Evolutionary conservation across 2,329 filamentous ascomycete species (phyloP).

Genomic region (Venturia aucupariae): DNA sequence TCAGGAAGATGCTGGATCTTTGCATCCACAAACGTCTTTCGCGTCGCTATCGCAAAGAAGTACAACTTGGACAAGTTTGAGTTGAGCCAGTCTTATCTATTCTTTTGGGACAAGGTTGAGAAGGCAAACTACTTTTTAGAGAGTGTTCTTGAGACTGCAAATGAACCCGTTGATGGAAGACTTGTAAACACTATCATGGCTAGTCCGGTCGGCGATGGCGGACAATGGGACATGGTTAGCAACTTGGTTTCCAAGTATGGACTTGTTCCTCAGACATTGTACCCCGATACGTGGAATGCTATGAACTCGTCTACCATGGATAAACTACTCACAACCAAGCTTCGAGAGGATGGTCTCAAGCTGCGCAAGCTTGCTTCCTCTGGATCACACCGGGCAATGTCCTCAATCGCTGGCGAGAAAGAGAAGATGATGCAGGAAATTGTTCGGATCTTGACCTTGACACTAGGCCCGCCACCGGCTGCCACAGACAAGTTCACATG

Average conservation of each 20-base stretch:
- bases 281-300: constrained; percentile 75
- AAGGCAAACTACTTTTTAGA: constrained; percentile 87
- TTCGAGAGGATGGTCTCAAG: constrained; percentile 73
- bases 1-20: constrained; percentile 90
- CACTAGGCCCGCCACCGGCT: constrained; percentile 68
- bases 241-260: constrained; percentile 69
- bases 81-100: constrained; percentile 79
- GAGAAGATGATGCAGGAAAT: constrained; percentile 70
- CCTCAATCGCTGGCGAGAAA: constrained; percentile 44
- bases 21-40: constrained; percentile 83
- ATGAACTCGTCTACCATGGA: constrained; percentile 62
- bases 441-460: constrained; percentile 70
- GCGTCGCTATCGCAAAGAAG: constrained; percentile 77
- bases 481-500: constrained; percentile 64
- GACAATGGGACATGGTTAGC: constrained; percentile 87
- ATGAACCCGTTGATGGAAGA: constrained; percentile 61
- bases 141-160: constrained; percentile 65
- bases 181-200: constrained; percentile 61
- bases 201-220: constrained; percentile 67
- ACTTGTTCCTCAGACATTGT: constrained; percentile 61
- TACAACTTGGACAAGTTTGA: constrained; percentile 72
- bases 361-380: constrained; percentile 49
- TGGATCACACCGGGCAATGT: constrained; percentile 24
- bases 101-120: constrained; percentile 92
- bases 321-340: constrained; percentile 67